A percentile compares a stretch with the other conserved stretches of the same genome.
phyloP scores from a whole-genome alignment of 306 rosid genomes.

The Medicago arabica region DNA sequence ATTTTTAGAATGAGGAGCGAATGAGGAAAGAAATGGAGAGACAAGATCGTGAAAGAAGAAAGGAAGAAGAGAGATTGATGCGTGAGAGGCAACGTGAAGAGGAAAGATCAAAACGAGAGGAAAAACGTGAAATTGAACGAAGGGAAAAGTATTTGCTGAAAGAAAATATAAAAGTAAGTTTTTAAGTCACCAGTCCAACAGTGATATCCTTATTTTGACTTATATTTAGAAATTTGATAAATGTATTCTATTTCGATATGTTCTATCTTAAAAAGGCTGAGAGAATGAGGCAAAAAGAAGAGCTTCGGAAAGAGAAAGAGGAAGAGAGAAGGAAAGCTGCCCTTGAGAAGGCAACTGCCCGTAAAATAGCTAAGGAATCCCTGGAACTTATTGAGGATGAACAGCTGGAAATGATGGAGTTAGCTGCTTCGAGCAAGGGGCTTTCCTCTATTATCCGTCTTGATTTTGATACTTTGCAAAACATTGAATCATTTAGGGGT shows the following conservation, averaged over 20 bases:
- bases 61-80: constrained; percentile 94
- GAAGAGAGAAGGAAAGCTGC: constrained; percentile 95
- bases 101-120: constrained; percentile 85
- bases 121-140: constrained; percentile 83
- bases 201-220: constrained; percentile 22
- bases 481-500: constrained; percentile 84
- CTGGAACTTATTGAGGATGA: constrained; percentile 99
- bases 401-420: constrained; percentile 94
- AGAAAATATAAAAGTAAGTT: constrained; percentile 77
- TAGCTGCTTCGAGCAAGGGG: constrained; percentile 88
- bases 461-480: constrained; percentile 88
- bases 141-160: constrained; percentile 83
- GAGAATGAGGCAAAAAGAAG: constrained; percentile 86
- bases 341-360: constrained; percentile 92
- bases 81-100: constrained; percentile 90
- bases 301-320: constrained; percentile 89
- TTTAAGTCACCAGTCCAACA: not conserved
- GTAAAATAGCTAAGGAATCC: constrained; percentile 90
- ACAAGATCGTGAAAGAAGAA: constrained; percentile 88
- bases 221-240: constrained; percentile 35
- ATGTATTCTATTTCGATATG: constrained; percentile 30
- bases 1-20: constrained; percentile 78
- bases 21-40: constrained; percentile 86
- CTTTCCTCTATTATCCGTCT: constrained; percentile 77
- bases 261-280: constrained; percentile 68